Evolutionary conservation across 2,329 filamentous ascomycete genomes (phyloP).

Genomic region (Colletotrichum tofieldiae): DNA sequence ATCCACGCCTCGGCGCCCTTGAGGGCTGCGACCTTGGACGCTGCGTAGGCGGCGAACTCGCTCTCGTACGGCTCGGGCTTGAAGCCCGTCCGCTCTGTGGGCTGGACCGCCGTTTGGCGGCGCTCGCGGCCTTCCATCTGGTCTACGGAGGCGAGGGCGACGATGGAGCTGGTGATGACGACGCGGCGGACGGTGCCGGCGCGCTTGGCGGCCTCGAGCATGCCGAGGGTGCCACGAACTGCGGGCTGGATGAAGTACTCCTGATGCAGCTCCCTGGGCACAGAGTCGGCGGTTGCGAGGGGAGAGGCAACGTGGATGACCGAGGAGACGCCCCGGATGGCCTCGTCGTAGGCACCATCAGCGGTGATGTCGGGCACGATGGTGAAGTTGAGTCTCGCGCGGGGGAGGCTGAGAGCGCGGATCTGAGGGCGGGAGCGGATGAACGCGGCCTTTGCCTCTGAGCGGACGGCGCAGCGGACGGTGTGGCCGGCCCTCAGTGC

Average conservation of each 20-base stretch:
- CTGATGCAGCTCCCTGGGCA: conserved; percentile 70
- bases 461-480: conserved; percentile 52
- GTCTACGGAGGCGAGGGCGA: conserved; percentile 47
- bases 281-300: conserved; percentile 62
- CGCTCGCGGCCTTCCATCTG: conserved; percentile 37
- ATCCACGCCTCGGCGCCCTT: conserved; percentile 53
- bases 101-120: conserved; percentile 3
- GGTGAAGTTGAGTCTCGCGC: conserved; percentile 47
- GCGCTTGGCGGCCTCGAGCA: conserved; percentile 65
- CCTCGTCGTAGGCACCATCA: conserved; percentile 58
- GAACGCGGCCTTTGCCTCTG: conserved; percentile 43
- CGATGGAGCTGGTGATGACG: conserved; percentile 67
- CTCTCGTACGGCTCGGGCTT: conserved; percentile 42
- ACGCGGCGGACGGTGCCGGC: conserved; percentile 56
- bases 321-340: conserved; percentile 57
- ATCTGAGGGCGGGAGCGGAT: conserved; percentile 40
- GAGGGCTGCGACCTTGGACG: conserved; percentile 55
- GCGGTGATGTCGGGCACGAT: conserved; percentile 57
- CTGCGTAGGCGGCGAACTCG: conserved; percentile 53
- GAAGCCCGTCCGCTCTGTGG: conserved; percentile 30
- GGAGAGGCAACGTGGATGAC: conserved; percentile 54
- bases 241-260: conserved; percentile 69
- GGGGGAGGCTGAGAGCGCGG: conserved; percentile 36
- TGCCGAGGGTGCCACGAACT: conserved; percentile 65
- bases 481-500: conserved; percentile 48